These are phyloP conservation scores for Persicaria tinctoria DNA, from an alignment of 148 eudicot species.

Conservation along the genomic window DNA sequence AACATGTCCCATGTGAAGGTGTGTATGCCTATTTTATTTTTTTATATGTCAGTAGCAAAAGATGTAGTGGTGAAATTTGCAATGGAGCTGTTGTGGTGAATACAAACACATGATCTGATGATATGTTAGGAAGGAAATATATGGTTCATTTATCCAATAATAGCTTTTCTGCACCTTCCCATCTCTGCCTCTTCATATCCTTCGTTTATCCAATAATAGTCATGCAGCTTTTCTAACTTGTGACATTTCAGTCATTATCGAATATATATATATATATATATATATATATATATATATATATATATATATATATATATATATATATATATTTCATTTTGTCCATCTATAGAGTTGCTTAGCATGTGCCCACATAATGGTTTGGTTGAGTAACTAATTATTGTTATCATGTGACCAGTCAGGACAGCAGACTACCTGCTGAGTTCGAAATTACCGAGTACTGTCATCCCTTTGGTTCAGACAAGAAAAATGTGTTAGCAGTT, in stretches of 20 bases:
- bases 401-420: constrained; percentile 59
- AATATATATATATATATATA: neutral
- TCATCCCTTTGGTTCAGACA: constrained; percentile 64
- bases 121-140: no score
- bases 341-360: neutral
- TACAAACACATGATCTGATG: neutral
- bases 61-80: no score
- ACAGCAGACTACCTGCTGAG: constrained; percentile 96
- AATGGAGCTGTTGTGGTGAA: neutral
- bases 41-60: neutral
- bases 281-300: neutral
- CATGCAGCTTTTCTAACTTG: neutral
- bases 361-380: neutral
- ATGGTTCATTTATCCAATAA: neutral
- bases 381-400: neutral
- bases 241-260: neutral
- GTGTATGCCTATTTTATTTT: neutral
- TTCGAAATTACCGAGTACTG: constrained; percentile 84
- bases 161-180: neutral
- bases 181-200: neutral
- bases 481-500: constrained; percentile 70
- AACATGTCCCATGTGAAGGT: neutral
- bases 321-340: neutral
- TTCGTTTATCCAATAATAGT: neutral
- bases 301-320: neutral